phyloP scores from a whole-genome alignment of 768 basidiomycete genomes.

The Kwoniella sp. region DNA sequence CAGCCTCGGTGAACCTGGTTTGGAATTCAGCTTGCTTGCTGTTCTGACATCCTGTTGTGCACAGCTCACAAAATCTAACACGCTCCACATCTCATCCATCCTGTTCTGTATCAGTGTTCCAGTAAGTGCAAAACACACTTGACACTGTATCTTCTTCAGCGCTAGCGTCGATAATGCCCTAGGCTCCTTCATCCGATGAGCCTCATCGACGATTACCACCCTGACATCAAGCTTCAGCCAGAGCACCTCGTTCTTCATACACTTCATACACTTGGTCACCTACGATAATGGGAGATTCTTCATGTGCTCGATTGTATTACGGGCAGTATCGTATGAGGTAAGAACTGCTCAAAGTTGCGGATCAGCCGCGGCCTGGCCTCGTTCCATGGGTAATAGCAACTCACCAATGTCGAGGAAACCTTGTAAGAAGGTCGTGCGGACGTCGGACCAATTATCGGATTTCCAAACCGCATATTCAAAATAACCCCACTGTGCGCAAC shows the following conservation, averaged over 20 bases:
- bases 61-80: slow-evolving; percentile 90
- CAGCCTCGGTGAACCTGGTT: slow-evolving; percentile 64
- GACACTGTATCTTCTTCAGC: slow-evolving; percentile 69
- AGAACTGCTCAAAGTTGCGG: slow-evolving; percentile 62
- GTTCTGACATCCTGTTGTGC: too few relatives aligned
- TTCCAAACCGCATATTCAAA: slow-evolving; percentile 77
- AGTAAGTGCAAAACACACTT: slow-evolving; percentile 78
- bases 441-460: slow-evolving; percentile 63
- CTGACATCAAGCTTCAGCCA: slow-evolving; percentile 24
- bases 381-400: not conserved
- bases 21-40: too few relatives aligned
- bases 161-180: slow-evolving; percentile 68
- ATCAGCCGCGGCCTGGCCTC: not conserved
- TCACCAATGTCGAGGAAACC: slow-evolving; percentile 81
- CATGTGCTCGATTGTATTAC: slow-evolving; percentile 69
- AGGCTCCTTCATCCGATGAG: slow-evolving; percentile 83
- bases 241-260: not conserved
- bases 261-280: slow-evolving; percentile 59
- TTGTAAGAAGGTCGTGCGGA: slow-evolving; percentile 71
- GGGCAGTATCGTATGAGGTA: slow-evolving; percentile 75
- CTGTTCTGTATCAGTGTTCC: slow-evolving; percentile 83
- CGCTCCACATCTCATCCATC: slow-evolving; percentile 87
- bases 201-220: slow-evolving; percentile 72
- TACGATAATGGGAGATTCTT: slow-evolving; percentile 64
- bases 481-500: slow-evolving; percentile 79